Conservation (phyloP, 1,284 basidiomycete genomes). For the Schizophyllum commune region DNA sequence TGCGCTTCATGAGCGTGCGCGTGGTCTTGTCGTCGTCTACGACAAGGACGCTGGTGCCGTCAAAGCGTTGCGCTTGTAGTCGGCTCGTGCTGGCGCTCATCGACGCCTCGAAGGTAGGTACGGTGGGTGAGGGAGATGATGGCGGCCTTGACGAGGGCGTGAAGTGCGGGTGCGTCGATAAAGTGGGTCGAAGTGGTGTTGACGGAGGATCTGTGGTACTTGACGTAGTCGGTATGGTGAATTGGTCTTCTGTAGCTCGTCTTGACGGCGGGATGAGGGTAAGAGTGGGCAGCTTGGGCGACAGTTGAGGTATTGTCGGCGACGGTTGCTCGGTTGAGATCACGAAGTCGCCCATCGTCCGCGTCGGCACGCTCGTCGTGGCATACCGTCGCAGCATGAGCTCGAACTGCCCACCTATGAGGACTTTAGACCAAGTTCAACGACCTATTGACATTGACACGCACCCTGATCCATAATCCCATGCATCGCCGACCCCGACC, state of each 20-base stretch:
- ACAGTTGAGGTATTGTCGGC: neutral
- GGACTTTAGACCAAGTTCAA: neutral
- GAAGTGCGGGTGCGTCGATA: neutral
- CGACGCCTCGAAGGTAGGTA: neutral
- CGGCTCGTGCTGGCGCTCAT: neutral
- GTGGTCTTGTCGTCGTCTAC: slow-evolving; percentile 79
- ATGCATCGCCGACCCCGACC: neutral
- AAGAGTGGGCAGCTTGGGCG: neutral
- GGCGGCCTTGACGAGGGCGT: too few relatives aligned
- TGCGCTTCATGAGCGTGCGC: slow-evolving; percentile 74
- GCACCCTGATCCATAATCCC: neutral
- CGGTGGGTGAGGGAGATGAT: neutral
- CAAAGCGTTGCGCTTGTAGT: neutral
- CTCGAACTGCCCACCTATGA: neutral
- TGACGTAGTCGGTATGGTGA: neutral
- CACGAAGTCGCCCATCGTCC: slow-evolving; percentile 32
- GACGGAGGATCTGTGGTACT: neutral
- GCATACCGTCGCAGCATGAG: neutral
- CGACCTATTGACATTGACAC: neutral
- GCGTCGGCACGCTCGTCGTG: slow-evolving; percentile 26
- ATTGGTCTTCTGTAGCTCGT: neutral
- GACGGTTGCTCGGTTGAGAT: neutral
- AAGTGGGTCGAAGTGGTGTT: neutral
- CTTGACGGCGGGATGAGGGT: neutral
- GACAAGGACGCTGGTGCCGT: slow-evolving; percentile 49